phyloP scores from a whole-genome alignment of 2,329 filamentous ascomycete genomes.

The Penicillium palitans region DNA sequence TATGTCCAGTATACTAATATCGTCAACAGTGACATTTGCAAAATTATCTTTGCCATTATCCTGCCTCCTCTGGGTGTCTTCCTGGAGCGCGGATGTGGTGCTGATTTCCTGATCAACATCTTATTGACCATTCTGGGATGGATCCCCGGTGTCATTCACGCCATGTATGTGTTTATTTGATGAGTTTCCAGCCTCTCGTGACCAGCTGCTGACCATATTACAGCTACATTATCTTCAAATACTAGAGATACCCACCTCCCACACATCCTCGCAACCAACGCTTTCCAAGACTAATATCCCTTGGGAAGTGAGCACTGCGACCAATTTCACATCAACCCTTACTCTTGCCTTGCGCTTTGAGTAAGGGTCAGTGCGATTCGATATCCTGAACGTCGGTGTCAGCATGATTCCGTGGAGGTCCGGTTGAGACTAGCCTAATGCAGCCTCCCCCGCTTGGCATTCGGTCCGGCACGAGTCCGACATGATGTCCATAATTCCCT shows the following conservation, averaged over 20 bases:
- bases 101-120: constrained; percentile 90
- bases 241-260: constrained; percentile 53
- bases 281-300: background rate
- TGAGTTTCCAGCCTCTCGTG: background rate
- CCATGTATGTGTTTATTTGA: constrained; percentile 61
- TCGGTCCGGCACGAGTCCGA: constrained; percentile 12
- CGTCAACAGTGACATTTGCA: constrained; percentile 66
- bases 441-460: constrained; percentile 29
- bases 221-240: constrained; percentile 85
- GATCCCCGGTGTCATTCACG: constrained; percentile 86
- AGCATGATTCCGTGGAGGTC: constrained; percentile 32
- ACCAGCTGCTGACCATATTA: constrained; percentile 20
- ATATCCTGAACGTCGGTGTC: constrained; percentile 15
- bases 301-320: background rate
- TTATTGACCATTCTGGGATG: constrained; percentile 76
- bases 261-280: background rate
- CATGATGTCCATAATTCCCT: constrained; percentile 24
- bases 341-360: background rate
- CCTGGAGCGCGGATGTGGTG: constrained; percentile 86
- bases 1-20: constrained; percentile 5
- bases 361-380: constrained; percentile 9
- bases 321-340: background rate
- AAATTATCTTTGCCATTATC: constrained; percentile 84
- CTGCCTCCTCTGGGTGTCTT: constrained; percentile 90
- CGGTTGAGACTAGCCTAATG: constrained; percentile 30